Evolutionary conservation across 345 rosid genomes (phyloP), one percentile per base, ranked within the genome.

Genomic region (Syzygium jambos): DNA sequence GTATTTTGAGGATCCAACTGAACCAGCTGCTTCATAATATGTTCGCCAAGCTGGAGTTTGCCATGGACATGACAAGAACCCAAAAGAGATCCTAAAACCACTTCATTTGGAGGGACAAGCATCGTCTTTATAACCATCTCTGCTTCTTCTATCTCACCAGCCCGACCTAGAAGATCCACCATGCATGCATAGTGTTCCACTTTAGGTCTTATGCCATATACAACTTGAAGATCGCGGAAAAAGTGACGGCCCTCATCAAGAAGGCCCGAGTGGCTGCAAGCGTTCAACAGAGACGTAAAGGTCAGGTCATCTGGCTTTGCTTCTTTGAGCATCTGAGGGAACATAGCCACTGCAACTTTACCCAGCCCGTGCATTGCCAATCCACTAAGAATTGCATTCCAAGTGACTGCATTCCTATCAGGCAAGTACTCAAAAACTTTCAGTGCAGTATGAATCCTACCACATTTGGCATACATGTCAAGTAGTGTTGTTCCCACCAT

Each of bases 381-480:
- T 49, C 98, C 98, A n/a, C 90, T 92, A 86, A 95, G 92, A 90
- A 95, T 88, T 41, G 94, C 95, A 85, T 96, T 96, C 98, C 98
- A 96, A 0, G 97, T 90, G 51, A 95, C 98, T 80, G 93, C 94
- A 92, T 94, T 96, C 92, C 95, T 95, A 86, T 52, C 27, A 4
- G 91, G 93, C 91, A 95, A 91, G 87, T 59, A 89, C 88, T 91
- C 87, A 19, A 96, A 96, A 77, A 93, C 94, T 82, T 87, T 91
- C 22, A 54, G 57, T n/a, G 98, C 97, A 85, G 90, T 87, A 38
- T 68, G 89, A 59, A 95, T 92, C 90, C 92, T 89, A 85, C 99
- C 99, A 52, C 95, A 95, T 92, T 95, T 96, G 11, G 96, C 95
- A 91, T 96, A 95, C 98, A 94, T 96, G 91, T 96, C 97, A 53